These are phyloP conservation scores for Sphagnum magellanicum DNA, from an alignment of 228 moss, liverwort and hornwort genomes.

Conservation along the genomic window DNA sequence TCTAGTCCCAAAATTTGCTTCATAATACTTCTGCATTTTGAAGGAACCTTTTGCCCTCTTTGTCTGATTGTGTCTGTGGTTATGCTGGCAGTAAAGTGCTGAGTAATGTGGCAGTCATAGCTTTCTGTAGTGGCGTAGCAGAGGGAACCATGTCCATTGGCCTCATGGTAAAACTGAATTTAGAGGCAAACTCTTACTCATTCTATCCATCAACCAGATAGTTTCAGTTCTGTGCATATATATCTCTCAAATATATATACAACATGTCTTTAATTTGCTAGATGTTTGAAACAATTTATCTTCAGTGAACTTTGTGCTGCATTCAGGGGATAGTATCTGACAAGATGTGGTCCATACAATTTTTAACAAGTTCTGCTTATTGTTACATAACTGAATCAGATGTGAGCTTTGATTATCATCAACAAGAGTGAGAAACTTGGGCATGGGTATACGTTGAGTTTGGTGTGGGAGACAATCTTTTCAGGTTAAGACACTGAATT, in stretches of 20 bases:
- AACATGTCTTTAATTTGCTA: neutral
- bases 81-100: constrained; percentile 10
- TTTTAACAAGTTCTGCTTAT: neutral
- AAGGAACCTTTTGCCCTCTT: neutral
- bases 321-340: neutral
- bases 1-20: neutral
- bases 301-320: no score
- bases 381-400: neutral
- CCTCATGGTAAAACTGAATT: constrained; percentile 9
- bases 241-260: neutral
- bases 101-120: constrained; percentile 12
- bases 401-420: no score
- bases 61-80: neutral
- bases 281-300: neutral
- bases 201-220: neutral
- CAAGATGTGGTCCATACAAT: neutral
- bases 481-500: neutral
- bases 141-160: constrained; percentile 7
- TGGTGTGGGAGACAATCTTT: no score
- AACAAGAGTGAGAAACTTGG: no score
- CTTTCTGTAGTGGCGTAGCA: constrained; percentile 12
- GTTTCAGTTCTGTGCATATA: neutral
- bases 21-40: neutral
- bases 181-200: neutral
- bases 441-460: no score